Evolutionary conservation across 306 rosid species (phyloP).

Genomic region (Citrullus mucosospermus): DNA sequence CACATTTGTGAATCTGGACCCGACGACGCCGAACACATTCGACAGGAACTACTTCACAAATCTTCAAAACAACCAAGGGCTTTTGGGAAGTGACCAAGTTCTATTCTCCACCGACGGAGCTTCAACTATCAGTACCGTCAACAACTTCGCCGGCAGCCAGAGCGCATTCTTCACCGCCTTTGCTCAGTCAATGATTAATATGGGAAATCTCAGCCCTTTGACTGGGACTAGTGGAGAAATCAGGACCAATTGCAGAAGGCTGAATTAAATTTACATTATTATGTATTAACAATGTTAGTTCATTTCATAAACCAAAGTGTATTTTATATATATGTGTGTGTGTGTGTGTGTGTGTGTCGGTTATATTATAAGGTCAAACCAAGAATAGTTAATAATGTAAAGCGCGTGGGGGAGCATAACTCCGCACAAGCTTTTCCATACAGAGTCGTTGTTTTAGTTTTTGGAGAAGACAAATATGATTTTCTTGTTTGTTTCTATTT

Average conservation of each 20-base stretch:
- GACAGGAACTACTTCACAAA: conserved; percentile 35
- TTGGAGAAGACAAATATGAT: neutral
- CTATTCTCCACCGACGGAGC: conserved; percentile 23
- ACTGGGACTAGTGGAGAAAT: conserved; percentile 33
- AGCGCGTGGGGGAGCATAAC: neutral
- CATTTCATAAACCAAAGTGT: too few relatives aligned
- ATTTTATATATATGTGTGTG: neutral
- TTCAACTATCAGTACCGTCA: conserved; percentile 14
- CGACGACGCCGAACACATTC: conserved; percentile 17
- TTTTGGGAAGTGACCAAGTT: conserved; percentile 29
- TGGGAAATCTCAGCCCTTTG: conserved; percentile 23
- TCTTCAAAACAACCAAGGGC: conserved; percentile 23
- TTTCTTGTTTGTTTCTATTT: too few relatives aligned
- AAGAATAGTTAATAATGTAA: neutral
- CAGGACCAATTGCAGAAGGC: conserved; percentile 22
- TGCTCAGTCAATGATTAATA: conserved; percentile 29
- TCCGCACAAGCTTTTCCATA: neutral
- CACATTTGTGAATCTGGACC: conserved; percentile 18
- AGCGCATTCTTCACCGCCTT: conserved; percentile 19
- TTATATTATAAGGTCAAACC: neutral
- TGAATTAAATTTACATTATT: conserved; percentile 2
- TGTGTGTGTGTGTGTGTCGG: neutral
- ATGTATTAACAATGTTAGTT: too few relatives aligned
- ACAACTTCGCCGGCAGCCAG: conserved; percentile 21
- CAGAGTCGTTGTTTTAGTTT: neutral